Evolutionary conservation across 495 filamentous ascomycete species (phyloP).

Genomic region (Trichoderma parareesei): DNA sequence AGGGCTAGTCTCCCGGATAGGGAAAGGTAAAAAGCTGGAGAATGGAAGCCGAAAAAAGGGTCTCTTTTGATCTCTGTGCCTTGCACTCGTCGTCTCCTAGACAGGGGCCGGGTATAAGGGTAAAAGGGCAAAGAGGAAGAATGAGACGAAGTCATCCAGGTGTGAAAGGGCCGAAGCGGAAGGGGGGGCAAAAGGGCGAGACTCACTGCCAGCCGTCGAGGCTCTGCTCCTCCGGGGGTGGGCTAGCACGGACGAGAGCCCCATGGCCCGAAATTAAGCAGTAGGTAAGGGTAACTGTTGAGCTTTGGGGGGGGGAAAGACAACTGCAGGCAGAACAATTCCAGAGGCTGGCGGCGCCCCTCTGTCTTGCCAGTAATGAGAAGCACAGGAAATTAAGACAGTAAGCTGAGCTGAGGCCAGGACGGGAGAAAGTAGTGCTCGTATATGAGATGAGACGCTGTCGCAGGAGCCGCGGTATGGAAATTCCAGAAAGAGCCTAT

Average conservation of each 20-base stretch:
- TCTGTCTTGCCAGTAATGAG: not conserved
- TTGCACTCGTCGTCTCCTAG: not conserved
- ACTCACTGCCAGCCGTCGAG: not conserved
- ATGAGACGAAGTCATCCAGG: not conserved
- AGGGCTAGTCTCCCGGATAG: not conserved
- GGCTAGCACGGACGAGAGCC: slow-evolving; percentile 2
- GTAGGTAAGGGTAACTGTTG: not conserved
- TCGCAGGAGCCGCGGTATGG: too few species aligned
- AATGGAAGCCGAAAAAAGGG: not conserved
- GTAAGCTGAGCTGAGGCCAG: too few species aligned
- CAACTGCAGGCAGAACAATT: not conserved
- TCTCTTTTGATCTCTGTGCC: not conserved
- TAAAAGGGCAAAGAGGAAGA: not conserved
- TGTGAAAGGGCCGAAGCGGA: not conserved
- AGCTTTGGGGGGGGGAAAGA: not conserved
- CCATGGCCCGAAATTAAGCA: not conserved
- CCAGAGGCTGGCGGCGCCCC: not conserved
- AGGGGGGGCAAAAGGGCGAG: not conserved
- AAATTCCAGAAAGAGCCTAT: too few species aligned
- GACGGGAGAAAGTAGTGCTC: too few species aligned
- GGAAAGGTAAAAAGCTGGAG: not conserved
- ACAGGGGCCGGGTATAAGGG: not conserved
- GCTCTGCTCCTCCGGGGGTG: slow-evolving; percentile 1
- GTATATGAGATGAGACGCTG: too few species aligned
- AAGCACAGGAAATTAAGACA: too few species aligned